Conservation (phyloP, 352 stramenopile species). For the Globisporangium alternatum region DNA sequence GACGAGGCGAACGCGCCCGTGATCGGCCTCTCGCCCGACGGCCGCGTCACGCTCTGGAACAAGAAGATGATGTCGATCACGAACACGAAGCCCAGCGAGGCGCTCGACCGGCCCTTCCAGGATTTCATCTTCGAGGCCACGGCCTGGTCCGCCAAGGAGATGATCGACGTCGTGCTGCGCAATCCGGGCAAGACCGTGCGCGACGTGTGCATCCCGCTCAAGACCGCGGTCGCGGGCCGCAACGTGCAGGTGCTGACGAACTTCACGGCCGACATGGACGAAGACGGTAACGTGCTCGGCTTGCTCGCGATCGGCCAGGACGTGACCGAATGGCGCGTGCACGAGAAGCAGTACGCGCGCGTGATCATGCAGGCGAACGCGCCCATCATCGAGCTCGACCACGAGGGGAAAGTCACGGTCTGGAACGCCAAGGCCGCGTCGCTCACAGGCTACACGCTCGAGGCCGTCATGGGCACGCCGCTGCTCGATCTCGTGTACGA, state of each 20-base stretch:
- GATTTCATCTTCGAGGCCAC: constrained; percentile 32
- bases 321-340: constrained; percentile 40
- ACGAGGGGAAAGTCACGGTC: constrained; percentile 52
- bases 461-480: constrained; percentile 39
- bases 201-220: constrained; percentile 46
- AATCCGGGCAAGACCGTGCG: constrained; percentile 22
- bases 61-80: constrained; percentile 45
- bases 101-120: constrained; percentile 32
- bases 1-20: constrained; percentile 51
- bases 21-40: constrained; percentile 38
- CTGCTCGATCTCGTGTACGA: constrained; percentile 51
- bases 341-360: constrained; percentile 48
- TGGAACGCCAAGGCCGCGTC: constrained; percentile 67
- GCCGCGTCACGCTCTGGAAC: constrained; percentile 67
- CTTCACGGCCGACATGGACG: constrained; percentile 50
- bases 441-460: constrained; percentile 58
- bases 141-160: constrained; percentile 13
- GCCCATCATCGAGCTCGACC: constrained; percentile 76
- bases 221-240: constrained; percentile 34
- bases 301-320: constrained; percentile 47
- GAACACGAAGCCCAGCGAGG: constrained; percentile 24
- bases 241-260: constrained; percentile 59
- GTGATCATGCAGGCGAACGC: constrained; percentile 75
- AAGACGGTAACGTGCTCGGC: constrained; percentile 26
- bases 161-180: constrained; percentile 18